phyloP scores from a whole-genome alignment of 2,329 filamentous ascomycete species.

The Neofusicoccum laricinum region DNA sequence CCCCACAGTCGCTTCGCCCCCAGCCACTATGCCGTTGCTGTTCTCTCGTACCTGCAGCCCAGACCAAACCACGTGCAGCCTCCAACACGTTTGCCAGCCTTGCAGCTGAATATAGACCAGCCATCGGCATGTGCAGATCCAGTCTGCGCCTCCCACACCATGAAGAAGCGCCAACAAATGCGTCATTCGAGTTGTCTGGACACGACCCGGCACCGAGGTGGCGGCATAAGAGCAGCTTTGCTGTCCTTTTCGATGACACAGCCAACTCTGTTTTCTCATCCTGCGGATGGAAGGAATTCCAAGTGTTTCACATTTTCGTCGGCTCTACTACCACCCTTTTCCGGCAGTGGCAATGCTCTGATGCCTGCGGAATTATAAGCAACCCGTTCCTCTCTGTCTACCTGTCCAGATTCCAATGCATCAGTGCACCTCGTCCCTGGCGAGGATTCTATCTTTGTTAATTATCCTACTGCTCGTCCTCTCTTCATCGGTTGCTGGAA shows the following conservation, averaged over 20 bases:
- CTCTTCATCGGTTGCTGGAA: neutral
- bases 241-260: neutral
- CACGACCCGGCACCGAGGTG: neutral
- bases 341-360: neutral
- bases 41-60: neutral
- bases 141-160: neutral
- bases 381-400: neutral
- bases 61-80: neutral
- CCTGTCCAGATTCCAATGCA: neutral
- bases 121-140: neutral
- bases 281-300: neutral
- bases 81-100: constrained; percentile 4
- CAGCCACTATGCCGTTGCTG: neutral
- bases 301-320: neutral
- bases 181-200: neutral
- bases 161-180: neutral
- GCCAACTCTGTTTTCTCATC: neutral
- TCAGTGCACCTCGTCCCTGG: neutral
- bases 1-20: neutral
- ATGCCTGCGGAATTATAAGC: neutral
- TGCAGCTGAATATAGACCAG: neutral
- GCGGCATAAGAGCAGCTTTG: neutral
- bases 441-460: neutral
- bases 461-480: neutral
- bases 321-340: neutral